Conservation (phyloP, 306 rosid genomes). For the Quercus robur region DNA sequence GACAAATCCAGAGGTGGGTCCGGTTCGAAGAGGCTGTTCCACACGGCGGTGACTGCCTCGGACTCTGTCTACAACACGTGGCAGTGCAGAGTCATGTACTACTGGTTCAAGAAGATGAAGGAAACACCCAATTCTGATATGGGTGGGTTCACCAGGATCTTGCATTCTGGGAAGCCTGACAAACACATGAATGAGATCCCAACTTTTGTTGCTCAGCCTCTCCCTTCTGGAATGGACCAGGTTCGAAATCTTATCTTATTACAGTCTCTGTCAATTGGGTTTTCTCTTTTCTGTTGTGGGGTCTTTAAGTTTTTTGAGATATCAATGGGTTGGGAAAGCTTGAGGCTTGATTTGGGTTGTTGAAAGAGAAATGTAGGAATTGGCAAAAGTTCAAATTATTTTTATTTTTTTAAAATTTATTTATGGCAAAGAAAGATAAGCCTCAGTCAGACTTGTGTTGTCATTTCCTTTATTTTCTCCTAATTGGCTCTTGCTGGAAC, state of each 20-base stretch:
- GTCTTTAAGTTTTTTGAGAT: not conserved
- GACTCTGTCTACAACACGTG: constrained; percentile 88
- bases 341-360: not conserved
- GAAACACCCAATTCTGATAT: constrained; percentile 57
- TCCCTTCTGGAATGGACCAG: constrained; percentile 94
- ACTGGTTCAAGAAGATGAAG: constrained; percentile 79
- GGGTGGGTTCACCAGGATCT: constrained; percentile 94
- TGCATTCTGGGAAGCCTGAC: constrained; percentile 89
- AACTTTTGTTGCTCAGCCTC: constrained; percentile 94
- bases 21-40: constrained; percentile 59
- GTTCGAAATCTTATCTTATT: constrained; percentile 17
- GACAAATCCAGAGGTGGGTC: constrained; percentile 29
- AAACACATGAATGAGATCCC: constrained; percentile 88
- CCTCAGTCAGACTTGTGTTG: too few species aligned
- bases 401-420: too few species aligned
- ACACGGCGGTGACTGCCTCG: constrained; percentile 96
- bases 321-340: not conserved
- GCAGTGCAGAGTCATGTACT: constrained; percentile 96
- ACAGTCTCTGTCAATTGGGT: not conserved
- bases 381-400: not conserved
- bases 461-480: too few species aligned
- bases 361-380: not conserved
- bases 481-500: too few species aligned
- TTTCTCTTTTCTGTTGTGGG: not conserved
- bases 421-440: too few species aligned